Evolutionary conservation across 2,329 filamentous ascomycete species (phyloP).

Genomic region (Fusarium annulatum): DNA sequence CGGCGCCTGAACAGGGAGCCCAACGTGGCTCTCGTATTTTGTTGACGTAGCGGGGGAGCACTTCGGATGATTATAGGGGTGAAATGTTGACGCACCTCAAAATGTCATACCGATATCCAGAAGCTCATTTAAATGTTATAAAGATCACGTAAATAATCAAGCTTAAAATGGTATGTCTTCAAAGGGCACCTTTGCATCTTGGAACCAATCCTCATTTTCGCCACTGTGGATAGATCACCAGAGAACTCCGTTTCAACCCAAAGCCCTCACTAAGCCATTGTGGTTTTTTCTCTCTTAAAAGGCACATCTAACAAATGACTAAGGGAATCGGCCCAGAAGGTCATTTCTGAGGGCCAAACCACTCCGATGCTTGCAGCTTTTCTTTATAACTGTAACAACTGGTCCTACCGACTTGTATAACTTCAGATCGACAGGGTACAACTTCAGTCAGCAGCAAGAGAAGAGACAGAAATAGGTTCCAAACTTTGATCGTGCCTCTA

Average conservation of each 20-base stretch:
- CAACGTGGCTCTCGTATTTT: neutral
- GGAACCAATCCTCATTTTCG: rapidly evolving
- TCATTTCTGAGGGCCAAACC: rapidly evolving
- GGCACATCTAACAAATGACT: rapidly evolving
- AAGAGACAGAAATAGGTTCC: rapidly evolving
- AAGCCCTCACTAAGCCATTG: too few relatives aligned
- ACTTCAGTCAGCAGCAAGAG: neutral
- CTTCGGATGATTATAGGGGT: rapidly evolving
- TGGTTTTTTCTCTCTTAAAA: rapidly evolving
- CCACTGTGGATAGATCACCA: neutral
- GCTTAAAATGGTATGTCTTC: rapidly evolving
- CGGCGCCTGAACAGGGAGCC: too few relatives aligned
- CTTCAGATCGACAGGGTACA: too few relatives aligned
- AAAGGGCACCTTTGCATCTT: rapidly evolving
- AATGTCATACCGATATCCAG: neutral
- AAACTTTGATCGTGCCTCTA: neutral
- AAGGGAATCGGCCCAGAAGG: too few relatives aligned
- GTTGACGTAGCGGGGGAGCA: neutral
- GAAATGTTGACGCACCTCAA: neutral
- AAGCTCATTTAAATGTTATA: too few relatives aligned
- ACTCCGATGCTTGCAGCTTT: neutral
- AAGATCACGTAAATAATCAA: too few relatives aligned
- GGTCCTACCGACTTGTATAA: neutral
- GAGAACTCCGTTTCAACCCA: neutral
- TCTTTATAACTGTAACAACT: neutral